phyloP scores from a whole-genome alignment of 768 basidiomycete genomes.

The Auricularia sp. region DNA sequence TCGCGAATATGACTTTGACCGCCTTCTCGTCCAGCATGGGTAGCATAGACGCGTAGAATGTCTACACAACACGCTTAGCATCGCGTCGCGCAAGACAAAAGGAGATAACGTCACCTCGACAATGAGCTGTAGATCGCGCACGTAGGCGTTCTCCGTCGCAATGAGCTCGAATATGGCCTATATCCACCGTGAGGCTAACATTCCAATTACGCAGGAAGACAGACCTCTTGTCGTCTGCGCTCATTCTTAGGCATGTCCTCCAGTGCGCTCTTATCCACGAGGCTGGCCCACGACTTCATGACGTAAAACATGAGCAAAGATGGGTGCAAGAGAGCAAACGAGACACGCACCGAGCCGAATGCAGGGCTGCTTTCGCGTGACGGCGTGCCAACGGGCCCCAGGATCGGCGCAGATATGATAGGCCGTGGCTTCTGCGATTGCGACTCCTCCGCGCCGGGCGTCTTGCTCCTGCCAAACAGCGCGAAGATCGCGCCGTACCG shows the following conservation, averaged over 20 bases:
- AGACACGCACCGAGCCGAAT: constrained; percentile 52
- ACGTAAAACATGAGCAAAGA: neutral
- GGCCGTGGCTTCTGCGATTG: constrained; percentile 19
- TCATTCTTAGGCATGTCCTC: constrained; percentile 72
- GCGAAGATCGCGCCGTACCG: constrained; percentile 19
- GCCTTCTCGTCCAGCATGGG: constrained; percentile 65
- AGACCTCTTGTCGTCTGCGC: constrained; percentile 79
- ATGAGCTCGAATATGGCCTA: constrained; percentile 94
- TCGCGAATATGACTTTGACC: constrained; percentile 77
- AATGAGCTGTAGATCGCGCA: constrained; percentile 82
- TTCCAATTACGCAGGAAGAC: constrained; percentile 4
- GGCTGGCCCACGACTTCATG: constrained; percentile 78
- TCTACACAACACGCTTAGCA: constrained; percentile 29
- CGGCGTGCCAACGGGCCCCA: constrained; percentile 36
- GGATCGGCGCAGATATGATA: constrained; percentile 49
- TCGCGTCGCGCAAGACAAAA: constrained; percentile 3
- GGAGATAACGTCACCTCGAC: constrained; percentile 53
- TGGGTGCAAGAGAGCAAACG: constrained; percentile 4
- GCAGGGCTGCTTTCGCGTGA: constrained; percentile 44
- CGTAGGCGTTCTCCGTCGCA: constrained; percentile 80
- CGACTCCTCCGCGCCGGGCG: constrained; percentile 7
- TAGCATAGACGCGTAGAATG: constrained; percentile 78
- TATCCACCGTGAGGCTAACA: neutral
- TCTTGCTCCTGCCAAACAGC: constrained; percentile 12
- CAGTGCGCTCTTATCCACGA: constrained; percentile 76